Conservation (phyloP, 2,329 filamentous ascomycete genomes). For the Emergomyces orientalis region DNA sequence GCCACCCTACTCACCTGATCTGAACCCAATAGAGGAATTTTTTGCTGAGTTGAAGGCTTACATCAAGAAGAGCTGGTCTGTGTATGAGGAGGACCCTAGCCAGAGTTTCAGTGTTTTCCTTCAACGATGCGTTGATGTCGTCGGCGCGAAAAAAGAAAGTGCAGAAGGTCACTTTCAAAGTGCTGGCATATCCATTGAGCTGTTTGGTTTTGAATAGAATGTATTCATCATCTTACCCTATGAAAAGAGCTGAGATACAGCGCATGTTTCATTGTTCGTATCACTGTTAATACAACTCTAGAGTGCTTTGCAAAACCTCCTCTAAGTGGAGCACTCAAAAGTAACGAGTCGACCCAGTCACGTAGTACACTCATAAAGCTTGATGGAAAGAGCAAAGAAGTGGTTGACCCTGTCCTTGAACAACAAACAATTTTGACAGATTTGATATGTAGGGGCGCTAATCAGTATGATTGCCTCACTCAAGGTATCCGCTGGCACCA, state of each 20-base stretch:
- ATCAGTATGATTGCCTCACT: too few relatives aligned
- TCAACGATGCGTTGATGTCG: slow-evolving; percentile 20
- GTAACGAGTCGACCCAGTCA: too few relatives aligned
- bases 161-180: slow-evolving; percentile 19
- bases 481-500: too few relatives aligned
- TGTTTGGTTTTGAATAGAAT: not conserved
- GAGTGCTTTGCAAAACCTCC: too few relatives aligned
- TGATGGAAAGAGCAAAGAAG: too few relatives aligned
- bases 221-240: not conserved
- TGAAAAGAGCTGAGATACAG: not conserved
- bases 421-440: too few relatives aligned
- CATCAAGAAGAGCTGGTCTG: slow-evolving; percentile 24
- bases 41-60: slow-evolving; percentile 30
- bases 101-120: slow-evolving; percentile 18
- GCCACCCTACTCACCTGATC: slow-evolving; percentile 28
- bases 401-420: too few relatives aligned
- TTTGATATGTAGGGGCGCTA: too few relatives aligned
- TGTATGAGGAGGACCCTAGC: slow-evolving; percentile 12
- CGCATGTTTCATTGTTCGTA: too few relatives aligned
- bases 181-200: slow-evolving; percentile 14
- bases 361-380: too few relatives aligned
- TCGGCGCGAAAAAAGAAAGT: slow-evolving; percentile 16
- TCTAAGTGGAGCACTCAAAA: too few relatives aligned
- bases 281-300: too few relatives aligned
- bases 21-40: slow-evolving; percentile 31